Base-by-base conservation (phyloP, 768 basidiomycete species). In the Serendipita vermifera region DNA sequence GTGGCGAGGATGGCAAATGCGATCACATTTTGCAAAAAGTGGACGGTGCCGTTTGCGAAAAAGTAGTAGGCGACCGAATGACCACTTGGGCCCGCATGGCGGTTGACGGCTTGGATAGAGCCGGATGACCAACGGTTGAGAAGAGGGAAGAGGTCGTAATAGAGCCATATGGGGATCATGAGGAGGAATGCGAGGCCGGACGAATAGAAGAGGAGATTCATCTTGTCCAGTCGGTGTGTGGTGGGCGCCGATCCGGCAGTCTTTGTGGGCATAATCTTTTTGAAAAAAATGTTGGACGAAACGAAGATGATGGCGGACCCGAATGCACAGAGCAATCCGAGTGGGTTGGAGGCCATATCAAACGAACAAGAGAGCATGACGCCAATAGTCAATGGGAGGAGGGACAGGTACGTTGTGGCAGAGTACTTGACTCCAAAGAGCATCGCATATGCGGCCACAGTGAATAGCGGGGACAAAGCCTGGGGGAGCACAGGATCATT, bases 351-450 rank as follows among this genome's bases (percentile, higher is more conserved):
- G 2, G 82, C 82, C 57, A 94, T 71, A 69, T 96, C 93, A 66
- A 88, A 93, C 7, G 91, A 90, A 69, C 86, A 94, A 35, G 91
- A 93, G 60, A 99, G 76, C 92, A 98, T 98, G 67, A 99, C 96
- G 33, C 96, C 96, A 51, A 94, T 58, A 1, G 89, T 98, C 62
- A 99, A 76, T 6, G 96, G 96, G n/a, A 97, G 74, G 26, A 99
- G 80, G 3, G 92, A 94, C 17, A 92, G 60, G 69, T 98, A 99
- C 1, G 93, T 99, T 65, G 82, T 83, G 43, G 79, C 72, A 20
- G 92, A 89, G 71, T 99, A 99, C 66, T 84, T 87, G 38, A 98
- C 96, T 43, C 87, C 79, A 64, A 98, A 99, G 24, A 98, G 73
- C 48, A 93, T 70, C 3, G 91, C 91, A 66, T 99, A 99, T 0